Percentiles rank a stretch among this genome's conserved stretches.
Conservation (phyloP, 2,329 filamentous ascomycete species). For the Stachybotrys chartarum region DNA sequence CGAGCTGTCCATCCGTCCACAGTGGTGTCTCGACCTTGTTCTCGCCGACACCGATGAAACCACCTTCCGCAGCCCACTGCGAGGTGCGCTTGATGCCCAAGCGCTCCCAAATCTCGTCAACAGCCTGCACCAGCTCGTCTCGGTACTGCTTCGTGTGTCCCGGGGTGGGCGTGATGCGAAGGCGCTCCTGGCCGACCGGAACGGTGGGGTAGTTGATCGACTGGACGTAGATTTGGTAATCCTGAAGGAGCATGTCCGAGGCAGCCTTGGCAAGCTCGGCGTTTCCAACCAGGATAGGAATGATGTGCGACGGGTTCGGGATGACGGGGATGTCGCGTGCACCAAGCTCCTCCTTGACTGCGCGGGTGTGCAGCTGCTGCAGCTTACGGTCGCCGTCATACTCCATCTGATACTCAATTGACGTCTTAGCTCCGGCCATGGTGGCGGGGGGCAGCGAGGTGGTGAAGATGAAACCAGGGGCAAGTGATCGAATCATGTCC, state of each 20-base stretch:
- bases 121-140: constrained; percentile 73
- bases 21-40: constrained; percentile 61
- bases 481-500: constrained; percentile 88
- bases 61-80: constrained; percentile 84
- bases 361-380: constrained; percentile 93
- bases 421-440: constrained; percentile 87
- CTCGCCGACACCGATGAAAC: constrained; percentile 90
- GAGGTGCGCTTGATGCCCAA: constrained; percentile 87
- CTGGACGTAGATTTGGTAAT: constrained; percentile 94
- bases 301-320: constrained; percentile 93
- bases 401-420: constrained; percentile 88
- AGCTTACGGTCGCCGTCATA: constrained; percentile 82
- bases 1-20: constrained; percentile 87
- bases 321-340: constrained; percentile 89
- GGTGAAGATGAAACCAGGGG: constrained; percentile 97
- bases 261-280: constrained; percentile 88
- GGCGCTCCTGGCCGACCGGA: constrained; percentile 92
- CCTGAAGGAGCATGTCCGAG: constrained; percentile 82
- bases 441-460: constrained; percentile 92
- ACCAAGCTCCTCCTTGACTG: constrained; percentile 78
- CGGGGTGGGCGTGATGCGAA: constrained; percentile 92
- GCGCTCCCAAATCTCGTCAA: constrained; percentile 83
- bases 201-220: constrained; percentile 99
- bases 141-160: constrained; percentile 82
- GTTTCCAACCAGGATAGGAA: constrained; percentile 89